phyloP scores from a whole-genome alignment of 192 early-diverging fungal species.

The Entomortierella parvispora region DNA sequence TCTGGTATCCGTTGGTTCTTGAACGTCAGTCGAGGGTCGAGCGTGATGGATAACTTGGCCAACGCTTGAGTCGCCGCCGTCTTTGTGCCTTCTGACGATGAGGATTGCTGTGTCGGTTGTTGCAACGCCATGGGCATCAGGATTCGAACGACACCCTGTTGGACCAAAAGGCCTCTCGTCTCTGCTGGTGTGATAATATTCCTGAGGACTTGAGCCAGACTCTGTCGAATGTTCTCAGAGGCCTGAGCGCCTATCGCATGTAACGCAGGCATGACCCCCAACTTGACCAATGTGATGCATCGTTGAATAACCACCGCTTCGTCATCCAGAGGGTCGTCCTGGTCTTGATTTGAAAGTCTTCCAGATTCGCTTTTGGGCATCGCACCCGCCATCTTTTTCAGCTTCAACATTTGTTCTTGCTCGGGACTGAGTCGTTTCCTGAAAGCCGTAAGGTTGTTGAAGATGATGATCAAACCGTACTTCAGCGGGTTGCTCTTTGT shows the following conservation, averaged over 20 bases:
- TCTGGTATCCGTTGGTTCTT: conserved; percentile 69
- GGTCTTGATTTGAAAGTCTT: conserved; percentile 49
- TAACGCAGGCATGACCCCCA: conserved; percentile 66
- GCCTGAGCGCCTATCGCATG: conserved; percentile 60
- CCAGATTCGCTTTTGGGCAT: conserved; percentile 42
- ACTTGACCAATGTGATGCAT: conserved; percentile 60
- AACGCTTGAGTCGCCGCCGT: conserved; percentile 79
- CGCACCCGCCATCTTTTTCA: conserved; percentile 69
- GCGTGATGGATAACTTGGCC: conserved; percentile 93
- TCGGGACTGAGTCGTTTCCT: conserved; percentile 75
- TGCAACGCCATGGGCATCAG: conserved; percentile 63
- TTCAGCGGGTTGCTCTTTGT: conserved; percentile 63
- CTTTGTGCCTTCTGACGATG: conserved; percentile 40
- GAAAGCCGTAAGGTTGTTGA: conserved; percentile 81
- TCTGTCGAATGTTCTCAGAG: conserved; percentile 70
- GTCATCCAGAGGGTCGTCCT: conserved; percentile 65
- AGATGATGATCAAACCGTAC: conserved; percentile 80
- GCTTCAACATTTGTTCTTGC: conserved; percentile 82
- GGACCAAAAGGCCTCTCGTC: conserved; percentile 80
- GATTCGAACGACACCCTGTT: conserved; percentile 80
- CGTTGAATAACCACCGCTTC: conserved; percentile 73
- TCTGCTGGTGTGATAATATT: conserved; percentile 76
- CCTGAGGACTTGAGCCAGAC: conserved; percentile 72
- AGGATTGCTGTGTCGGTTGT: conserved; percentile 25
- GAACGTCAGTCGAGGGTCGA: conserved; percentile 91